phyloP scores from a whole-genome alignment of 345 rosid species.

The Salix purpurea region DNA sequence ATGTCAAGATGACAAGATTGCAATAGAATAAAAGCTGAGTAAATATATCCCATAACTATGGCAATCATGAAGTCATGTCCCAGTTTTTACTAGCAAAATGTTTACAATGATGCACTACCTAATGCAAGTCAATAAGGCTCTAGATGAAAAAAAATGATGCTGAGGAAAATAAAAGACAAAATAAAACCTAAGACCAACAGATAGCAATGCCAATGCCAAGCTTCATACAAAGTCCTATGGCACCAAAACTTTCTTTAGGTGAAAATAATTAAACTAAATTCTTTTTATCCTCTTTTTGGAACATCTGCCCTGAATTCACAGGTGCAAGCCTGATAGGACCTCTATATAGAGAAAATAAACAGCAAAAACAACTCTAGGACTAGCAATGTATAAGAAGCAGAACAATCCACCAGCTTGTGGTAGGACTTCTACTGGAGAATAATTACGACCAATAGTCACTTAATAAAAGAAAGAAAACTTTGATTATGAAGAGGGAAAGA shows the following conservation, averaged over 20 bases:
- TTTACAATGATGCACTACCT: not conserved
- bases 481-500: not conserved
- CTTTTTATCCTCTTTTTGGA: not conserved
- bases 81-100: not conserved
- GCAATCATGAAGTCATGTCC: not conserved
- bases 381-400: not conserved
- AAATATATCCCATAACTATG: not conserved
- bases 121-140: not conserved
- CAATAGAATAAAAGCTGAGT: not conserved
- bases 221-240: not conserved
- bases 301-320: not conserved
- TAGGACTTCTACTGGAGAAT: conserved; percentile 1
- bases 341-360: not conserved
- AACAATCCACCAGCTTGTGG: not conserved
- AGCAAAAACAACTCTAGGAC: not conserved
- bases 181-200: not conserved
- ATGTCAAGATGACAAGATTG: not conserved
- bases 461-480: not conserved
- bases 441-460: not conserved
- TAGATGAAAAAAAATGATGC: not conserved
- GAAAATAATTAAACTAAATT: not conserved
- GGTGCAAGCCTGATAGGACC: not conserved
- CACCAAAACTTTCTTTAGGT: not conserved
- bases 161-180: not conserved
- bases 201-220: not conserved